Conservation (phyloP, 2,329 filamentous ascomycete genomes). For the Arthrobotrys pseudoclavata region DNA sequence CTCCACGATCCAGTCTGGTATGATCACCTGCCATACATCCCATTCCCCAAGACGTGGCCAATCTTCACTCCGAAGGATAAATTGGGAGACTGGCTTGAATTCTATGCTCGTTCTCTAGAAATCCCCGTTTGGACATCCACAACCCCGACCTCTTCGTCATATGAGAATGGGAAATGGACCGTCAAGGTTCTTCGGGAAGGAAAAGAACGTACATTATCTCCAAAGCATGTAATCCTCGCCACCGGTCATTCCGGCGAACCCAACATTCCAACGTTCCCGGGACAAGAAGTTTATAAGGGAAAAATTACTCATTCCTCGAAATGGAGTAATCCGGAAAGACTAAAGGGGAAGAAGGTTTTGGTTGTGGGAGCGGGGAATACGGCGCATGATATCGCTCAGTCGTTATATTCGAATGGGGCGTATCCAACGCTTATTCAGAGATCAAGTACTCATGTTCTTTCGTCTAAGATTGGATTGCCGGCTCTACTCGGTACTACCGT, state of each 20-base stretch:
- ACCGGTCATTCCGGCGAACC: conserved; percentile 79
- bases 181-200: conserved; percentile 69
- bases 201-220: conserved; percentile 72
- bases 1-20: conserved; percentile 77
- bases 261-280: conserved; percentile 69
- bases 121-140: conserved; percentile 76
- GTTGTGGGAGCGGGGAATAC: conserved; percentile 79
- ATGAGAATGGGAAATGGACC: conserved; percentile 69
- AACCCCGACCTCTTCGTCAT: conserved; percentile 70
- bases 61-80: conserved; percentile 80
- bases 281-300: conserved; percentile 72
- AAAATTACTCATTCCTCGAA: conserved; percentile 73
- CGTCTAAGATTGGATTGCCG: conserved; percentile 70
- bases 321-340: conserved; percentile 69
- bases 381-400: conserved; percentile 77
- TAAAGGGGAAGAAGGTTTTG: conserved; percentile 73
- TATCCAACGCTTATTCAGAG: conserved; percentile 79
- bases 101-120: conserved; percentile 76
- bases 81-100: conserved; percentile 77
- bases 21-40: conserved; percentile 75
- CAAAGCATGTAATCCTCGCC: conserved; percentile 76
- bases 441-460: conserved; percentile 75
- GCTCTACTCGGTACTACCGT: conserved; percentile 71
- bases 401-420: conserved; percentile 75
- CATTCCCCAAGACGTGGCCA: conserved; percentile 76